Base-by-base conservation (phyloP, 352 stramenopile genomes). In the Thalassiosira livingstoniorum region DNA sequence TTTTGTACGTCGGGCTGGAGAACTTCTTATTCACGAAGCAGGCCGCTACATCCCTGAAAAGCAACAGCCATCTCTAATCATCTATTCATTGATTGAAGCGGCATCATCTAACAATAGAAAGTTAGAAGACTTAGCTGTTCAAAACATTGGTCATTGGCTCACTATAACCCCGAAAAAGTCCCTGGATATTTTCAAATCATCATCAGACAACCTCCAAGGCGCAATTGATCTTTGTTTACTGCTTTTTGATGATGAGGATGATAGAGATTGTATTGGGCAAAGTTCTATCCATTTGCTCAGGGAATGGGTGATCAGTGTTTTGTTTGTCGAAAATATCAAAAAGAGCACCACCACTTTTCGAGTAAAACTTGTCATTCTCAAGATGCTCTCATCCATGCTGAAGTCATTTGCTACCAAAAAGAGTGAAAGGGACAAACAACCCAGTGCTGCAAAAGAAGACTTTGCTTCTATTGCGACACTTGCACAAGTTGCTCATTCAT, bases 221-320 rank as follows among this genome's bases (percentile, higher is more conserved):
- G 70, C 78, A 63, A 80, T 85, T 31, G 57, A 80, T 70, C 42
- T 75, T 71, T 32, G 57, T 32, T n/a, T 83, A 2, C 2, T 67
- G 4, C 32, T 42, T 54, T 21, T 31, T 31, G 61, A 83, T 35
- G 57, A 23, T 18, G 7, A 55, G 10, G 0, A 47, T 21, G 1
- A 29, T n/a, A 15, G 37, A 35, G 18, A 21, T 5, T 61, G 55
- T 43, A 37, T 31, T 69, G 60, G 70, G n/a, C 23, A 53, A 21
- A 60, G 62, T 53, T 67, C n/a, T 60, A 73, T 78, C 5, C 21
- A 73, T 10, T 18, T 13, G 4, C 72, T 78, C 13, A 69, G 76
- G 75, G 76, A 75, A 53, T 79, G 57, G 51, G 62, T 76, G 5
- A n/a, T 83, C 21, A 55, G 23, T 53, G 32, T 27, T n/a, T 78